Conservation (phyloP, 2,329 filamentous ascomycete genomes). For the Penicillium expansum region DNA sequence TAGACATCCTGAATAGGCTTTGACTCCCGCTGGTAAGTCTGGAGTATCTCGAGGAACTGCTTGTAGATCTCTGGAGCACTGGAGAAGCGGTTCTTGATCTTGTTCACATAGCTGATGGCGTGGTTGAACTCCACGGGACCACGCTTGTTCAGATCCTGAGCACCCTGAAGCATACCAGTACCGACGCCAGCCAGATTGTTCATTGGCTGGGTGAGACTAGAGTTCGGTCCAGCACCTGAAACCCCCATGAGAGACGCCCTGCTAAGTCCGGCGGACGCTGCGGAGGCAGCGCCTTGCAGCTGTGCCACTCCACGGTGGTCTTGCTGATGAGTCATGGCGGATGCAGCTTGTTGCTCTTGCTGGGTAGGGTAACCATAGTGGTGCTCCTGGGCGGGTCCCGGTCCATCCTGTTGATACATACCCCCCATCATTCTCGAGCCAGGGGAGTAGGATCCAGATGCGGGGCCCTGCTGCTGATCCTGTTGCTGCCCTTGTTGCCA, state of each 20-base stretch:
- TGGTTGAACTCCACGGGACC: slow-evolving; percentile 98
- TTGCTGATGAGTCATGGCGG: slow-evolving; percentile 56
- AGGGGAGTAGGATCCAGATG: slow-evolving; percentile 42
- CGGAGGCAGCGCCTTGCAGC: slow-evolving; percentile 63
- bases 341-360: slow-evolving; percentile 49
- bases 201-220: slow-evolving; percentile 51
- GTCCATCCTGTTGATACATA: slow-evolving; percentile 38
- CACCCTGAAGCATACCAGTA: slow-evolving; percentile 56
- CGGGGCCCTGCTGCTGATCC: slow-evolving; percentile 31
- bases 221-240: slow-evolving; percentile 45
- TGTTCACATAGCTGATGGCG: slow-evolving; percentile 98
- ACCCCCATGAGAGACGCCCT: slow-evolving; percentile 52
- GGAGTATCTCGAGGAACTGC: slow-evolving; percentile 95
- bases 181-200: slow-evolving; percentile 62
- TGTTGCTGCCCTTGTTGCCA: slow-evolving; percentile 39
- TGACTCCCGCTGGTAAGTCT: slow-evolving; percentile 96
- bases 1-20: slow-evolving; percentile 99
- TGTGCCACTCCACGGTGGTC: slow-evolving; percentile 66
- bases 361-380: slow-evolving; percentile 45
- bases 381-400: slow-evolving; percentile 42
- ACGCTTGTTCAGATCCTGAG: slow-evolving; percentile 70
- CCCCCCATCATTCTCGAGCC: slow-evolving; percentile 38
- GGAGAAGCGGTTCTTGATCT: slow-evolving; percentile 99
- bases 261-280: slow-evolving; percentile 51
- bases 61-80: slow-evolving; percentile 98